These are phyloP conservation scores for Xerocomus amazonicus DNA, from an alignment of 1,284 basidiomycete genomes.

Conservation along the genomic window DNA sequence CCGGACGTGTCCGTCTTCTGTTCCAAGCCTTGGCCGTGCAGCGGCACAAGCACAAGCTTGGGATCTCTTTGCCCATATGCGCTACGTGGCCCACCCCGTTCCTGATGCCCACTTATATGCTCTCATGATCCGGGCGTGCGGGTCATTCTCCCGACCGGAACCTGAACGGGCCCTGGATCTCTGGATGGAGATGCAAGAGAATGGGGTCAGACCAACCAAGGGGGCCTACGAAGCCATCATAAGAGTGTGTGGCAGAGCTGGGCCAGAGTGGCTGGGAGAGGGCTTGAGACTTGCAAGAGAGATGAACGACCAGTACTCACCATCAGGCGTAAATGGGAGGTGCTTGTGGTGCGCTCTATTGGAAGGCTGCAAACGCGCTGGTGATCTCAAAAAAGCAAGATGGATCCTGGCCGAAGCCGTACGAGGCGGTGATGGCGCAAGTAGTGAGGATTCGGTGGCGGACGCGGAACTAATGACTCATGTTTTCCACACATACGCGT, in stretches of 20 bases:
- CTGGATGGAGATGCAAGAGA: conserved; percentile 86
- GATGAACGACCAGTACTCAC: conserved; percentile 57
- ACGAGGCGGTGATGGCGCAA: conserved; percentile 28
- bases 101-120: conserved; percentile 78
- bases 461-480: conserved; percentile 78
- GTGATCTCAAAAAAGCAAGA: conserved; percentile 78
- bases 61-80: conserved; percentile 95
- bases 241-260: conserved; percentile 67
- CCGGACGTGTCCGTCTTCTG: conserved; percentile 35
- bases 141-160: conserved; percentile 56
- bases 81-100: conserved; percentile 84
- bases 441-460: conserved; percentile 37
- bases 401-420: conserved; percentile 94
- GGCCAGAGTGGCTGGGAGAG: conserved; percentile 64
- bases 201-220: conserved; percentile 53
- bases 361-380: conserved; percentile 83
- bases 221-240: conserved; percentile 83
- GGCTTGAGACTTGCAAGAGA: conserved; percentile 76
- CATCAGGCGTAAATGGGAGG: conserved; percentile 23
- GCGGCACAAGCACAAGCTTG: conserved; percentile 72
- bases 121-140: conserved; percentile 87
- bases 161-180: conserved; percentile 92
- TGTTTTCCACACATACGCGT: conserved; percentile 85
- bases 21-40: conserved; percentile 22
- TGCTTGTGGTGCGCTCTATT: conserved; percentile 79